Base-by-base conservation (phyloP, 345 rosid species). In the Trapa bicornis region DNA sequence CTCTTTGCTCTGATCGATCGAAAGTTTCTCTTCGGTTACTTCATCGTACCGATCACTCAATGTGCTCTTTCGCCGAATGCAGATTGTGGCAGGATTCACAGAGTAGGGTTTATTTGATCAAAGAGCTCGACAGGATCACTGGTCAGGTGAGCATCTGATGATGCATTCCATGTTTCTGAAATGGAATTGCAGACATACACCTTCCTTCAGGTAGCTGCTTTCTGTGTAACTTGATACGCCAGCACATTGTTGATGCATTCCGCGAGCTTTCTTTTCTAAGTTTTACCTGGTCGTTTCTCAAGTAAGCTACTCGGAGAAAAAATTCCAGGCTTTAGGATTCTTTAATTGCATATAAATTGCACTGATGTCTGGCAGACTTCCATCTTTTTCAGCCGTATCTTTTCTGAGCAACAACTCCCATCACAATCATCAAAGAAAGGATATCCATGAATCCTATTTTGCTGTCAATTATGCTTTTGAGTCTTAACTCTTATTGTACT, bases 61-160 rank as follows among this genome's bases (percentile, higher is more conserved):
- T 53, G 64, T 45, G 61, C 43, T 1, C 32, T 47, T 48, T 52
- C 22, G 72, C 35, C 52, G 76, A 66, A 53, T 0, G 42, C 48
- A 94, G 97, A 65, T 72, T 91, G 54, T 94, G 97, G 99, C 96
- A 83, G 85, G 96, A 91, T 68, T 85, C 99, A 1, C 87, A 87
- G 76, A 85, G 74, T 73, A 82, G 97, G 83, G 88, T 83, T 76
- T 82, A 76, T 76, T 80, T 89, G 74, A 76, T 83, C 53, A 80
- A 83, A 76, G 89, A 94, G 77, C 91, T 94, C 32, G 93, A 89
- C 50, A 81, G 77, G 69, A 81, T 89, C 52, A 85, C 84, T 17
- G 89, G 87, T 57, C 96, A 83, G 85, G 99, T 91, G 73, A 72
- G 78, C 71, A 0, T 42, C 14, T 61, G 39, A 37, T 45, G 0